A percentile compares a stretch with the other conserved stretches of the same genome.
Evolutionary conservation across 139 green algal genomes (phyloP).

Genomic region (Chlorella sp.): DNA sequence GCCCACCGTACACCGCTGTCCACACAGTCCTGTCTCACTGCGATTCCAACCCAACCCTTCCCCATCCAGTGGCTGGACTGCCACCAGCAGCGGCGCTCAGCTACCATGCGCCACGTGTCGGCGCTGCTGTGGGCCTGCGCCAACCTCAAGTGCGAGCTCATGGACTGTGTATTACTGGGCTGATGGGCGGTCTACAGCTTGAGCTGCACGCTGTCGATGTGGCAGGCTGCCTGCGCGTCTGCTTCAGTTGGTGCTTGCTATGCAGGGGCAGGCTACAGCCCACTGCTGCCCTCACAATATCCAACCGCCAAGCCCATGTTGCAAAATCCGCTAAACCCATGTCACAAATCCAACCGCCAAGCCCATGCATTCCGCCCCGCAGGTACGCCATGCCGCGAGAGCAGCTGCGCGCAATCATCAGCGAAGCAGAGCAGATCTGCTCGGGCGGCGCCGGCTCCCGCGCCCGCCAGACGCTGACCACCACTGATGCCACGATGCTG

Average conservation of each 20-base stretch:
- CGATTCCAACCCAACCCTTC: background rate
- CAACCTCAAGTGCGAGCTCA: slow-evolving; percentile 6
- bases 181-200: no score
- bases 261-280: no score
- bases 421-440: background rate
- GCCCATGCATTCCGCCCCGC: background rate
- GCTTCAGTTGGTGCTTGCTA: no score
- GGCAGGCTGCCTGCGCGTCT: no score
- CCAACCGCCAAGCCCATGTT: no score
- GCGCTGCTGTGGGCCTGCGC: background rate
- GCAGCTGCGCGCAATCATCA: background rate
- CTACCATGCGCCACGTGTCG: slow-evolving; percentile 19
- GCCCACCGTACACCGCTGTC: slow-evolving; percentile 9
- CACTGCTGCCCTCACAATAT: no score
- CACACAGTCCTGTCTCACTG: no score
- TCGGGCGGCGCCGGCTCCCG: background rate
- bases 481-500: slow-evolving; percentile 24
- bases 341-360: no score
- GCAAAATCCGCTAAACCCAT: no score
- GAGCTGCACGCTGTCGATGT: no score
- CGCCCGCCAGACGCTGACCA: background rate
- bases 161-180: no score
- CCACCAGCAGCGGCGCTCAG: background rate
- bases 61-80: background rate
- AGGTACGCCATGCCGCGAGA: background rate